phyloP scores from a whole-genome alignment of 768 basidiomycete genomes.

The Lactarius quietus region DNA sequence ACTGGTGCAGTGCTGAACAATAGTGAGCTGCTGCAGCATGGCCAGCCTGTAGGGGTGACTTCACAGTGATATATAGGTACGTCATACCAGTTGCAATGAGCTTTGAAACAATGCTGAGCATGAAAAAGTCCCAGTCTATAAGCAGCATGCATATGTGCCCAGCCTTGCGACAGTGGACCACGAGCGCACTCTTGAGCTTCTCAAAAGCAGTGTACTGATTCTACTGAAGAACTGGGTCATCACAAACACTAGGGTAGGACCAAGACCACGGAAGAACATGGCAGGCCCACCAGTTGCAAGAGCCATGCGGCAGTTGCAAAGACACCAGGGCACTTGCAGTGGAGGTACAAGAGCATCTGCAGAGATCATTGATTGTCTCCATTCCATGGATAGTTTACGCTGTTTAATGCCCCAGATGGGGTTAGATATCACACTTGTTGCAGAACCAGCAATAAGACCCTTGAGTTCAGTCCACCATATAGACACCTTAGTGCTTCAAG shows the following conservation, averaged over 20 bases:
- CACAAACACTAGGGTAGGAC: constrained; percentile 89
- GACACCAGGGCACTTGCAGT: constrained; percentile 52
- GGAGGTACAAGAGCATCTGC: constrained; percentile 25
- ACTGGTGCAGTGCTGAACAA: constrained; percentile 71
- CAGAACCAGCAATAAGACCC: constrained; percentile 87
- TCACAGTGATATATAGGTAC: constrained; percentile 77
- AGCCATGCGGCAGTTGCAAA: constrained; percentile 67
- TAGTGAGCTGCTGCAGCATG: constrained; percentile 65
- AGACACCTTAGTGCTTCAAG: constrained; percentile 83
- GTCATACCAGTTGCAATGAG: constrained; percentile 55
- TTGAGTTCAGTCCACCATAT: constrained; percentile 83
- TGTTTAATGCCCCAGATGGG: constrained; percentile 96
- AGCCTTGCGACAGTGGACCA: constrained; percentile 56
- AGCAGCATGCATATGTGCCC: constrained; percentile 47
- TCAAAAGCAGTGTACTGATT: constrained; percentile 94
- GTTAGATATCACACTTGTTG: constrained; percentile 85
- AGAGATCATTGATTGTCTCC: constrained; percentile 30
- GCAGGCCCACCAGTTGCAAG: constrained; percentile 66
- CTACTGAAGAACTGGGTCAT: constrained; percentile 93
- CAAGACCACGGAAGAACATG: constrained; percentile 92
- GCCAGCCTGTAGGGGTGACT: constrained; percentile 76
- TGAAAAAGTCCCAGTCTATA: constrained; percentile 86
- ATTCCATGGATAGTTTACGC: constrained; percentile 72
- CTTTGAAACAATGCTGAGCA: constrained; percentile 93
- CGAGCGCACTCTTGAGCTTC: constrained; percentile 83